phyloP scores from a whole-genome alignment of 2,329 filamentous ascomycete genomes.

The Colletotrichum liaoningense region DNA sequence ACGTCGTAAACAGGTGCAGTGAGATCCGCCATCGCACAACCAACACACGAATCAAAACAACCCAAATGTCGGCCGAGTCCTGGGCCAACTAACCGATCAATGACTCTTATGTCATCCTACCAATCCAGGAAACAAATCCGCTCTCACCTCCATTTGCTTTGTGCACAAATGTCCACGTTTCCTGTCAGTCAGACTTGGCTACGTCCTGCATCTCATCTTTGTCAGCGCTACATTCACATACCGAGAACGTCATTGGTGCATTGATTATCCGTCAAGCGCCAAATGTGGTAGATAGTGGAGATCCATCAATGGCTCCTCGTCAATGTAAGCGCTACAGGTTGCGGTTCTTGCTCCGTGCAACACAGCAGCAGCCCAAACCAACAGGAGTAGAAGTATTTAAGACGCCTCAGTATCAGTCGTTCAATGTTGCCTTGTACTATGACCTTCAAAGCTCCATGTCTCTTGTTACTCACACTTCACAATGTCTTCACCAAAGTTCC shows the following conservation, averaged over 20 bases:
- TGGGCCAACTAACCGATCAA: background rate
- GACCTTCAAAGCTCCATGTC: too few species aligned
- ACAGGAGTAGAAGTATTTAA: background rate
- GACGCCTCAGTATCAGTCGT: background rate
- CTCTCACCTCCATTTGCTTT: background rate
- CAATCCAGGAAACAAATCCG: background rate
- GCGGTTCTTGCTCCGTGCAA: background rate
- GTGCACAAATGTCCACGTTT: background rate
- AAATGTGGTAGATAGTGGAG: background rate
- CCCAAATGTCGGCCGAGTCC: background rate
- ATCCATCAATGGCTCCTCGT: background rate
- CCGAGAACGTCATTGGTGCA: background rate
- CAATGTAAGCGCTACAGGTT: background rate
- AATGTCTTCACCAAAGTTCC: slow-evolving; percentile 9
- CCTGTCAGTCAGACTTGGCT: background rate
- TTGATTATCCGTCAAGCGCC: background rate
- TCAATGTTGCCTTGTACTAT: background rate
- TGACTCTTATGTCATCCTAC: background rate
- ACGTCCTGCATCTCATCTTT: background rate
- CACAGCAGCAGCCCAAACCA: background rate
- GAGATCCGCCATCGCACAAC: background rate
- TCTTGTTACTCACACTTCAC: background rate
- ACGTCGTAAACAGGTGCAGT: background rate
- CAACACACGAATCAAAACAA: background rate
- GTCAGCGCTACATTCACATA: background rate